Base-by-base conservation (phyloP, 257 asterid species). In the Solanum lignicaule region DNA sequence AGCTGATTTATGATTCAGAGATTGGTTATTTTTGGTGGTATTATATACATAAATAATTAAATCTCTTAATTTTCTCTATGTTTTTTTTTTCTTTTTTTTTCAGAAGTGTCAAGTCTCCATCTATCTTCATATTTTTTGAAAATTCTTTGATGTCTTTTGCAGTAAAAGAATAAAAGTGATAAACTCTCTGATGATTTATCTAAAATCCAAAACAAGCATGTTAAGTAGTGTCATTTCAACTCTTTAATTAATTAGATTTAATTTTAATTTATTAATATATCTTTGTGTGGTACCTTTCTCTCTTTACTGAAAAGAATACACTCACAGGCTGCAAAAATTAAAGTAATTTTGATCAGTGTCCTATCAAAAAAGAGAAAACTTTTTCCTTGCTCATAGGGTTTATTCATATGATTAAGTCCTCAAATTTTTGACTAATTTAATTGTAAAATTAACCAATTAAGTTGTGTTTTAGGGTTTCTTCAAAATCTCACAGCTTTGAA, bases 71-170 rank as follows among this genome's bases (percentile, higher is more conserved):
- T 5, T 27, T 79, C 27, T 79, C 3, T 20, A 36, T 74, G 2
- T 3, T n/a, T 39, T 83, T 89, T 81, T 82, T 60, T 58, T 2
- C n/a, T 0, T 52, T 60, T 89, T 69, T 88, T 71, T 87, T 48
- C 39, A 83, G 33, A 83, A 88, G 97, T 93, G 98, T 93, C 94
- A 91, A 85, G 96, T 95, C 98, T 89, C 90, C 91, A 91, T 94
- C 98, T 88, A 85, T 90, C 83, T 55, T 79, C 75, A 14, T 68
- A 1, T 89, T 83, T 90, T 88, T 86, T 88, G 9, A 55, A 82
- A 5, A 12, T 76, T 27, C 5, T 41, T 79, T 25, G 38, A 79
- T 65, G 4, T 91, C 82, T 86, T 89, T 90, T 91, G 90, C 95
- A 89, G 94, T 91, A 94, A 89, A 89, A 83, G 82, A 88, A 55